These are phyloP conservation scores for Niveomyces coronatus DNA, from an alignment of 2,329 filamentous ascomycete genomes.

Conservation along the genomic window DNA sequence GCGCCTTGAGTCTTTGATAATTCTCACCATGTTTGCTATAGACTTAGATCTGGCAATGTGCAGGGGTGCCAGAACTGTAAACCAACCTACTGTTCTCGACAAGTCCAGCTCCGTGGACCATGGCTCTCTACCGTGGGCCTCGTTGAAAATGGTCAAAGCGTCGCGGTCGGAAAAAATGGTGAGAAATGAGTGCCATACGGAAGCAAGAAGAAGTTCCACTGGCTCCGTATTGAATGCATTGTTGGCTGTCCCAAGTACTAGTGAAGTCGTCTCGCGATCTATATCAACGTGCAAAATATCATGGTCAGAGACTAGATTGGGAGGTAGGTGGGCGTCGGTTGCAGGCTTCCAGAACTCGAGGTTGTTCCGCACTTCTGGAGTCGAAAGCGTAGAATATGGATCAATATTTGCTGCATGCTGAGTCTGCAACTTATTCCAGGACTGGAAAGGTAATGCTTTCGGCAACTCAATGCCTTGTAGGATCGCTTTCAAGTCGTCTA, in stretches of 20 bases:
- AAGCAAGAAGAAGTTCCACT: constrained; percentile 28
- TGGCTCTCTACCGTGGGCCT: constrained; percentile 32
- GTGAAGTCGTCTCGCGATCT: background rate
- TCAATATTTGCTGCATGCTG: background rate
- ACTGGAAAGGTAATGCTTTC: constrained; percentile 21
- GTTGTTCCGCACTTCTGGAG: background rate
- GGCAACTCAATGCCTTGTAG: constrained; percentile 6
- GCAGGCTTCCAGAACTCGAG: background rate
- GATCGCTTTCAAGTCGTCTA: constrained; percentile 12
- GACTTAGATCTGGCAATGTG: constrained; percentile 6
- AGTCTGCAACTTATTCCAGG: constrained; percentile 18
- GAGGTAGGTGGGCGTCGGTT: background rate
- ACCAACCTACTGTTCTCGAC: constrained; percentile 34
- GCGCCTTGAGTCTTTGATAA: constrained; percentile 26
- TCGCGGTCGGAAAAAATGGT: constrained; percentile 23
- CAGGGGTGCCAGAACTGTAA: constrained; percentile 31
- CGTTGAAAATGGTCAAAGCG: constrained; percentile 26
- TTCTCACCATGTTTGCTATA: constrained; percentile 8
- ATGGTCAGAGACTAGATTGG: background rate
- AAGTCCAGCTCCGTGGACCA: constrained; percentile 23
- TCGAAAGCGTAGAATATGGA: background rate
- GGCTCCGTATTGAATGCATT: constrained; percentile 23
- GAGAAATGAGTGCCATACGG: constrained; percentile 24
- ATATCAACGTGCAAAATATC: background rate
- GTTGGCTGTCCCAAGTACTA: constrained; percentile 19